phyloP scores from a whole-genome alignment of 1,284 basidiomycete species.

The Sparassis latifolia region DNA sequence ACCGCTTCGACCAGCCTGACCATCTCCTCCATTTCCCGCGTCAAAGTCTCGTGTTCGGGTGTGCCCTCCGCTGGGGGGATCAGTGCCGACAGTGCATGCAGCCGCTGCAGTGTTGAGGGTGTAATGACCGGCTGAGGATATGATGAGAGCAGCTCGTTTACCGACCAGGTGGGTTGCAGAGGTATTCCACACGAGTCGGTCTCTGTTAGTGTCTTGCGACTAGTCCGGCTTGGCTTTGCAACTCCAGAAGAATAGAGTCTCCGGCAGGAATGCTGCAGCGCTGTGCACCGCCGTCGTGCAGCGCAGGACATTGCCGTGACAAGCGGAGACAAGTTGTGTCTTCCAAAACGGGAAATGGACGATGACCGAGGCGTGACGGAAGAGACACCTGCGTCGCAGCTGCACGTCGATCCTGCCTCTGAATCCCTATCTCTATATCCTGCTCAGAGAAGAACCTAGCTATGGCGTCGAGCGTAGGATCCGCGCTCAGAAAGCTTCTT shows the following conservation, averaged over 20 bases:
- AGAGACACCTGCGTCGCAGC: too few species aligned
- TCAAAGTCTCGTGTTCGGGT: conserved; percentile 40
- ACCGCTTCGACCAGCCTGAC: conserved; percentile 74
- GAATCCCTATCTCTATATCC: too few species aligned
- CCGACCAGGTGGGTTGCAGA: conserved; percentile 64
- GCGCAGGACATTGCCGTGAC: too few species aligned
- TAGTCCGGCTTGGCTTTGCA: too few species aligned
- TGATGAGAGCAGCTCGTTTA: conserved; percentile 64
- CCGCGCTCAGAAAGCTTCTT: conserved; percentile 47
- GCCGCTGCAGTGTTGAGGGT: conserved; percentile 44
- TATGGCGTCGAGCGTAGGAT: conserved; percentile 15
- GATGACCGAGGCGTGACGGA: too few species aligned
- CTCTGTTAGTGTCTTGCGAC: conserved; percentile 9
- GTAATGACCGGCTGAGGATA: conserved; percentile 63
- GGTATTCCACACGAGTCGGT: conserved; percentile 60
- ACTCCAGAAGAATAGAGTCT: too few species aligned
- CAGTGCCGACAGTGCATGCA: conserved; percentile 68
- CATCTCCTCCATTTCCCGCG: conserved; percentile 58
- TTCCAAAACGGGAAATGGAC: too few species aligned
- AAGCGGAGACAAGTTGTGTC: too few species aligned
- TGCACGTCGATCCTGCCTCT: too few species aligned
- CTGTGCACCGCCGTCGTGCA: too few species aligned
- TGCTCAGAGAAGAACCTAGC: too few species aligned
- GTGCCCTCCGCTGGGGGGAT: conserved; percentile 53
- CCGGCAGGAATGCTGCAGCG: too few species aligned